Percentiles rank a stretch among this genome's conserved stretches.
Evolutionary conservation across 2,329 filamentous ascomycete species (phyloP).

Genomic region (Exophiala dermatitidis): DNA sequence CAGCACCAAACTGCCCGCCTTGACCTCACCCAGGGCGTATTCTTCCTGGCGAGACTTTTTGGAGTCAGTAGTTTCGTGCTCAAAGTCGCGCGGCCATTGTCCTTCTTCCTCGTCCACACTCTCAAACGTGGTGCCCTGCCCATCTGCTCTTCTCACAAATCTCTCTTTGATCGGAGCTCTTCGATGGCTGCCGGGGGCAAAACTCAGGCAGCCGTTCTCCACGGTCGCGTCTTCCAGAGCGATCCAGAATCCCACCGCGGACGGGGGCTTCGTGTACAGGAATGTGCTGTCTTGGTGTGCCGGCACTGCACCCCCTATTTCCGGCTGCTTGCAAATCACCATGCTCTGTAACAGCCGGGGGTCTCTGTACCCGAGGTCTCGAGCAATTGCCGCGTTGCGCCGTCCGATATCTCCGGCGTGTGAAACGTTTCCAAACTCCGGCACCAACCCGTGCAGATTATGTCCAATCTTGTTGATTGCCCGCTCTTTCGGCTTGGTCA

Average conservation of each 20-base stretch:
- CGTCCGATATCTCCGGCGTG: slow-evolving; percentile 39
- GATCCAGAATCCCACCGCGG: slow-evolving; percentile 94
- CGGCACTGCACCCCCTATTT: slow-evolving; percentile 85
- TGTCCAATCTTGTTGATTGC: slow-evolving; percentile 90
- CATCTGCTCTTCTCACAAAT: slow-evolving; percentile 60
- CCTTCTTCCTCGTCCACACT: slow-evolving; percentile 54
- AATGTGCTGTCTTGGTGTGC: slow-evolving; percentile 92
- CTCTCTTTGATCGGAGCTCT: slow-evolving; percentile 63
- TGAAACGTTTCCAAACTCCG: slow-evolving; percentile 55
- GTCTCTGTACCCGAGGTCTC: slow-evolving; percentile 64
- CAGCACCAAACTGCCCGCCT: slow-evolving; percentile 80
- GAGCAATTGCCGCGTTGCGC: slow-evolving; percentile 58
- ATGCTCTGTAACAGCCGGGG: slow-evolving; percentile 83
- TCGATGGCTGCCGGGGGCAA: slow-evolving; percentile 73
- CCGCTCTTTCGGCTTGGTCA: slow-evolving; percentile 69
- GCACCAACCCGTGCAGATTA: slow-evolving; percentile 62
- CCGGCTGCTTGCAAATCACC: slow-evolving; percentile 97
- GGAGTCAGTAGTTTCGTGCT: slow-evolving; percentile 34
- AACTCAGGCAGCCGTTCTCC: slow-evolving; percentile 82
- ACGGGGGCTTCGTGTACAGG: slow-evolving; percentile 80
- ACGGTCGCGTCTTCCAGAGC: slow-evolving; percentile 84
- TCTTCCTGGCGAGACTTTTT: slow-evolving; percentile 37
- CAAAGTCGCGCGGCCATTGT: slow-evolving; percentile 54
- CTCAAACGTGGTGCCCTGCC: slow-evolving; percentile 58
- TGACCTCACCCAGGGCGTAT: slow-evolving; percentile 78